Base-by-base conservation (phyloP, 1,139 yeast species). In the Suhomyces kunorum region DNA sequence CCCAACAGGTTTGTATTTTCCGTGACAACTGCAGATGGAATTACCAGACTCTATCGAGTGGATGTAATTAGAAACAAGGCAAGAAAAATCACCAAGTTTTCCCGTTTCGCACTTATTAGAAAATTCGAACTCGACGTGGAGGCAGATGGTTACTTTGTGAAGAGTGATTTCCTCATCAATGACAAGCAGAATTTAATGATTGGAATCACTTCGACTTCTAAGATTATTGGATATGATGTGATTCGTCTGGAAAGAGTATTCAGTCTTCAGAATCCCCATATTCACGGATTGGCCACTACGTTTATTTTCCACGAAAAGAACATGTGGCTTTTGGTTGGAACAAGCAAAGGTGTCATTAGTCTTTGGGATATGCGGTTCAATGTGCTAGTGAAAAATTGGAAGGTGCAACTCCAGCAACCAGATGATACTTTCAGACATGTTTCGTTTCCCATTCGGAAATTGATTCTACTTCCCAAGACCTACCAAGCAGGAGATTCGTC, bases 311-410 rank as follows among this genome's bases (percentile, higher is more conserved):
- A 83, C 44, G 61, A 62, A 0, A 47, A 58, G 5, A 61, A 69
- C 65, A 51, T 59, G 6, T 87, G 96, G 90, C 53, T 86, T 4
- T 58, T 88, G 4, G 57, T 84, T 3, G 97, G 96, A 0, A 87
- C 97, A 0, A 67, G 77, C 1, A 75, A 74, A 32, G 98, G 98
- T 1, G 64, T 82, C 1, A 58, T 92, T 23, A 80, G 80, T 46
- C 60, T 92, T 15, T 89, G 96, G 95, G 97, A 90, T 59, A 51
- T 86, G 31, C 67, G 96, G 40, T 87, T 88, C 56, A 71, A 71
- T 28, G 50, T 84, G 0, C 63, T 77, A 34, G 66, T 87, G 20
- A 81, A 77, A 45, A 67, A 83, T 1, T 86, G 89, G 81, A 73
- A 74, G 6, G 68, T 59, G 1, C 39, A 44, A 14, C 38, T 84